Evolutionary conservation across 129 eudicot genomes (phyloP).

Genomic region (Helichrysum umbraculigerum): DNA sequence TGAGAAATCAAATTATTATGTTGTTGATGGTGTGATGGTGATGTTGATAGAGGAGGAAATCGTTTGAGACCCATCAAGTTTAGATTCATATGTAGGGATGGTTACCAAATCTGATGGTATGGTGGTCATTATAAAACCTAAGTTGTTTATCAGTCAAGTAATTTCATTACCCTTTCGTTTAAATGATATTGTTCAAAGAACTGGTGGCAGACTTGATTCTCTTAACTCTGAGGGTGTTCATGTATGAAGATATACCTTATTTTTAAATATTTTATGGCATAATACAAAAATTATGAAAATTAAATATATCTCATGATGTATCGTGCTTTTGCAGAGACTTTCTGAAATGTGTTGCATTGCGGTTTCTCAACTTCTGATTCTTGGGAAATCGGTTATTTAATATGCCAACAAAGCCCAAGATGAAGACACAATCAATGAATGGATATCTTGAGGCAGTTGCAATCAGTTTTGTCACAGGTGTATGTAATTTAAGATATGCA

Average conservation of each 20-base stretch:
- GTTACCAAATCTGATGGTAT: no score
- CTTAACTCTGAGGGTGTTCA: slow-evolving; percentile 98
- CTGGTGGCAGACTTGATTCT: slow-evolving; percentile 88
- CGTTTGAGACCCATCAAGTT: no score
- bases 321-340: slow-evolving; percentile 58
- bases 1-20: no score
- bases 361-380: slow-evolving; percentile 75
- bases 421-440: slow-evolving; percentile 62
- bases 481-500: neutral
- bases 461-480: slow-evolving; percentile 87
- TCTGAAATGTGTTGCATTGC: slow-evolving; percentile 97
- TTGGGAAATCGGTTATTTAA: slow-evolving; percentile 75
- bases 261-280: neutral
- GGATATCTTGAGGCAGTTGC: slow-evolving; percentile 75
- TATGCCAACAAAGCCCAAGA: slow-evolving; percentile 58
- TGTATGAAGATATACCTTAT: slow-evolving; percentile 40
- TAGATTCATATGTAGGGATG: no score
- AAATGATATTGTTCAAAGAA: slow-evolving; percentile 73
- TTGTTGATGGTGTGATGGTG: no score
- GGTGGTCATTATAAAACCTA: no score
- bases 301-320: neutral
- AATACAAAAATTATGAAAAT: neutral
- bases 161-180: no score
- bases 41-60: no score
- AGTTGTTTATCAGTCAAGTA: no score